phyloP scores from a whole-genome alignment of 805 yeast genomes.

The Candida quercuum region DNA sequence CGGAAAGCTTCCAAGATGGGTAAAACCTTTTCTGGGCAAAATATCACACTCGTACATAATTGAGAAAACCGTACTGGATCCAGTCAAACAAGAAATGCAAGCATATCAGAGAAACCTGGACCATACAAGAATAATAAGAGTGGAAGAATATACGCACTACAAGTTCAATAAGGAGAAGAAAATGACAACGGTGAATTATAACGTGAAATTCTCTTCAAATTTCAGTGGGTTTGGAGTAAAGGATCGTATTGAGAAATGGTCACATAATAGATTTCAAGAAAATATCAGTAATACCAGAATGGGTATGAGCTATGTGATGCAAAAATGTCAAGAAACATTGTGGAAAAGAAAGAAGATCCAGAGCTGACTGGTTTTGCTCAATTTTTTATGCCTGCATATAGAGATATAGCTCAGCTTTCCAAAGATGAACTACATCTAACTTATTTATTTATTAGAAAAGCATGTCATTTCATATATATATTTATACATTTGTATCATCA shows the following conservation, averaged over 20 bases:
- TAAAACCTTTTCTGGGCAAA: conserved; percentile 66
- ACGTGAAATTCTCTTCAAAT: conserved; percentile 69
- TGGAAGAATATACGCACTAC: conserved; percentile 73
- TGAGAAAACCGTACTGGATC: conserved; percentile 73
- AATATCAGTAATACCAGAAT: conserved; percentile 60
- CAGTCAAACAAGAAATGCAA: conserved; percentile 43
- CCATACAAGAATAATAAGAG: conserved; percentile 69
- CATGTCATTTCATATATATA: not conserved
- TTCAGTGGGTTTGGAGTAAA: conserved; percentile 58
- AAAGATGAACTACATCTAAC: too few relatives aligned
- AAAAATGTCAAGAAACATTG: conserved; percentile 36
- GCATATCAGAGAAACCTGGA: conserved; percentile 82
- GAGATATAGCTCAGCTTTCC: not conserved
- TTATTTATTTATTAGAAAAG: too few relatives aligned
- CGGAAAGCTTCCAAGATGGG: conserved; percentile 79
- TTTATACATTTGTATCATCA: too few relatives aligned
- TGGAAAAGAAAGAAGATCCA: conserved; percentile 14
- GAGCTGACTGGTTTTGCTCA: not conserved
- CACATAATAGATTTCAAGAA: conserved; percentile 61
- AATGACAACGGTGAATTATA: conserved; percentile 44
- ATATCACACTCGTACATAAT: conserved; percentile 75
- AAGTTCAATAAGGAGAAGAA: conserved; percentile 26
- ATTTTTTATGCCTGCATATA: not conserved
- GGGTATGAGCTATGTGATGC: conserved; percentile 79
- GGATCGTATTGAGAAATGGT: conserved; percentile 78